Percentiles rank a stretch among this genome's conserved stretches.
Conservation (phyloP, 441 rosid genomes). For the Eruca vesicaria region DNA sequence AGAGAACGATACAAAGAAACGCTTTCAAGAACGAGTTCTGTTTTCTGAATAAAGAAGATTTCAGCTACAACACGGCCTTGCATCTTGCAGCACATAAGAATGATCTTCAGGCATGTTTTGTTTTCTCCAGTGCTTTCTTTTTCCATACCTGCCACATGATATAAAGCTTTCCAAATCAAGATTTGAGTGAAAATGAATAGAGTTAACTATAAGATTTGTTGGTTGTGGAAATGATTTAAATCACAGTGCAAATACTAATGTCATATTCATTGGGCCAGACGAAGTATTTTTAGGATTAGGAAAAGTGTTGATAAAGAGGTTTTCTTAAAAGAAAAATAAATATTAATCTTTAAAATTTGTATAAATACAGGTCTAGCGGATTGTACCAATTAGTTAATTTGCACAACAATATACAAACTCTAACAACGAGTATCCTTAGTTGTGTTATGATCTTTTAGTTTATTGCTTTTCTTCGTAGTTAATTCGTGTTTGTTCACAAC, state of each 20-base stretch:
- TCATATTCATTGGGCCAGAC: neutral
- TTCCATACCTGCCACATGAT: neutral
- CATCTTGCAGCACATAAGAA: slow-evolving; percentile 4
- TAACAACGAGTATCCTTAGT: neutral
- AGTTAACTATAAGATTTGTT: neutral
- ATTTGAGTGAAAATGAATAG: neutral
- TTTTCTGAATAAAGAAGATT: neutral
- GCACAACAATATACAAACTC: neutral
- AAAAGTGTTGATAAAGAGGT: too few relatives aligned
- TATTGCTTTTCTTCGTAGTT: neutral
- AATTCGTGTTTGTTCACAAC: neutral
- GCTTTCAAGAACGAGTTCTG: neutral
- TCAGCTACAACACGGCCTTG: neutral
- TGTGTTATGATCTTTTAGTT: neutral
- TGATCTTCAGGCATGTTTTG: slow-evolving; percentile 1
- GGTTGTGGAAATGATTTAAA: neutral
- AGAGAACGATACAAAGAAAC: neutral
- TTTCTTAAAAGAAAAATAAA: too few relatives aligned
- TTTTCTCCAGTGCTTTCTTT: neutral
- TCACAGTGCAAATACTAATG: neutral
- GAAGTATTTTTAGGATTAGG: too few relatives aligned
- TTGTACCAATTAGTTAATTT: neutral
- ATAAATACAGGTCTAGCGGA: neutral
- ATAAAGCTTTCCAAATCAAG: neutral
- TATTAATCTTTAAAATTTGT: neutral